These are phyloP conservation scores for Didymellaceae sp. DNA, from an alignment of 2,329 filamentous ascomycete genomes.

Conservation along the genomic window DNA sequence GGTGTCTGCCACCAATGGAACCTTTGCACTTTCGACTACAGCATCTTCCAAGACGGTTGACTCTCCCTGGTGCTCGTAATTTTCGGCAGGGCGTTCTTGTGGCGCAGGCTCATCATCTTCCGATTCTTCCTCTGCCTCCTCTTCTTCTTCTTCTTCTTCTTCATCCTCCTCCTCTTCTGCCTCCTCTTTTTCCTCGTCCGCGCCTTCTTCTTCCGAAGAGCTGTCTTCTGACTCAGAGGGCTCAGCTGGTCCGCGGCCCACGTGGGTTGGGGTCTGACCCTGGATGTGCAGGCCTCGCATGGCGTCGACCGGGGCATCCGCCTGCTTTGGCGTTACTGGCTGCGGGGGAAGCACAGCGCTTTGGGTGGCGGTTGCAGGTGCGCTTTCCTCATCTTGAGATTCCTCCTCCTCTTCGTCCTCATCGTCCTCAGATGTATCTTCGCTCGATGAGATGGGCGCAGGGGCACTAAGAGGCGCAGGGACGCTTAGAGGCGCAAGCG, in stretches of 20 bases:
- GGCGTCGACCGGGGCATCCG: slow-evolving; percentile 24
- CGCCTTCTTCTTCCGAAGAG: slow-evolving; percentile 29
- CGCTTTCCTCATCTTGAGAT: slow-evolving; percentile 36
- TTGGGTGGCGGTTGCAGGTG: slow-evolving; percentile 44
- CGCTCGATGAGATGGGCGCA: slow-evolving; percentile 11
- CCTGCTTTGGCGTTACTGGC: slow-evolving; percentile 10
- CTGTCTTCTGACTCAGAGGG: slow-evolving; percentile 22
- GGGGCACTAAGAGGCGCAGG: too few species aligned
- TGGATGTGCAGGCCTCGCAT: slow-evolving; percentile 28
- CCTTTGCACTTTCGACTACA: slow-evolving; percentile 51
- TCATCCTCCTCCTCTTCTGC: slow-evolving; percentile 21
- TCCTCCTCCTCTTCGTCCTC: slow-evolving; percentile 20
- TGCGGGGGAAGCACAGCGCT: slow-evolving; percentile 16
- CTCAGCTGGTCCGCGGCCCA: slow-evolving; percentile 21
- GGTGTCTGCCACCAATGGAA: slow-evolving; percentile 51
- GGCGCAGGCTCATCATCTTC: slow-evolving; percentile 3
- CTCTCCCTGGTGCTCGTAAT: slow-evolving; percentile 58
- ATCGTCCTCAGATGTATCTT: slow-evolving; percentile 13
- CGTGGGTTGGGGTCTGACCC: slow-evolving; percentile 18
- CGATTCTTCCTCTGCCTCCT: slow-evolving; percentile 19
- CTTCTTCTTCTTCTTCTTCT: slow-evolving; percentile 28
- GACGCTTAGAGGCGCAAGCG: too few species aligned
- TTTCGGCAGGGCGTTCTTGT: slow-evolving; percentile 35
- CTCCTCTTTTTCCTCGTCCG: slow-evolving; percentile 14
- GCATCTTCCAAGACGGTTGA: slow-evolving; percentile 54